Conservation (phyloP, 768 basidiomycete genomes). For the Macrocybe gigantea region DNA sequence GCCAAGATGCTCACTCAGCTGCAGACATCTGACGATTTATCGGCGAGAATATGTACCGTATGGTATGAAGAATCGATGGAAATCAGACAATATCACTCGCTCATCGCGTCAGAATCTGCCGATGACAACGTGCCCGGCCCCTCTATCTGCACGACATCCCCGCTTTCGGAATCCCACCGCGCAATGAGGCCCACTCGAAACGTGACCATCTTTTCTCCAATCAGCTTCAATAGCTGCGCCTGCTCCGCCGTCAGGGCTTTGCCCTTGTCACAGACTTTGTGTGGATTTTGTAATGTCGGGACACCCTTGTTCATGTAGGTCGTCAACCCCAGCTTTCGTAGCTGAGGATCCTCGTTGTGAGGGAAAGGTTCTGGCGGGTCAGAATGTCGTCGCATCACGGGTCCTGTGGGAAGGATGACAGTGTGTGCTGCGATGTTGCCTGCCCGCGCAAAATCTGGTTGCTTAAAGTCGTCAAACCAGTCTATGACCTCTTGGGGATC, state of each 20-base stretch:
- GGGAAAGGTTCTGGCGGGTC: slow-evolving; percentile 88
- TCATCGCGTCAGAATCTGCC: slow-evolving; percentile 32
- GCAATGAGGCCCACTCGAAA: slow-evolving; percentile 71
- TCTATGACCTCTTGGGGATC: slow-evolving; percentile 87
- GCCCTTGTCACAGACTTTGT: slow-evolving; percentile 80
- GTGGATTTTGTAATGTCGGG: slow-evolving; percentile 74
- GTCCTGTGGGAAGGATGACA: slow-evolving; percentile 74
- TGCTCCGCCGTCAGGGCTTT: slow-evolving; percentile 79
- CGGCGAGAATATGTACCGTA: slow-evolving; percentile 8
- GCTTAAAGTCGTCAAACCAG: slow-evolving; percentile 91
- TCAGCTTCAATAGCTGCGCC: slow-evolving; percentile 87
- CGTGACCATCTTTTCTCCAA: slow-evolving; percentile 83
- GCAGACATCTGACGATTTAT: background rate
- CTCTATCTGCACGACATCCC: slow-evolving; percentile 57
- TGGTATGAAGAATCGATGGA: slow-evolving; percentile 14
- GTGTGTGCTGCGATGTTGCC: slow-evolving; percentile 76
- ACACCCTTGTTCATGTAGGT: slow-evolving; percentile 86
- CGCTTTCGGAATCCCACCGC: slow-evolving; percentile 67
- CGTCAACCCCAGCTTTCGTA: slow-evolving; percentile 84
- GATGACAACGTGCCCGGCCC: slow-evolving; percentile 30
- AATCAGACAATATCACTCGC: slow-evolving; percentile 46
- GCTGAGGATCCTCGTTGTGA: slow-evolving; percentile 95
- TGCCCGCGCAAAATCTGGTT: slow-evolving; percentile 86
- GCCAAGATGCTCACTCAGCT: background rate
- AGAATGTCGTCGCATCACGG: slow-evolving; percentile 75